phyloP scores from a whole-genome alignment of 2,329 filamentous ascomycete genomes.

The Coniochaeta sp. region DNA sequence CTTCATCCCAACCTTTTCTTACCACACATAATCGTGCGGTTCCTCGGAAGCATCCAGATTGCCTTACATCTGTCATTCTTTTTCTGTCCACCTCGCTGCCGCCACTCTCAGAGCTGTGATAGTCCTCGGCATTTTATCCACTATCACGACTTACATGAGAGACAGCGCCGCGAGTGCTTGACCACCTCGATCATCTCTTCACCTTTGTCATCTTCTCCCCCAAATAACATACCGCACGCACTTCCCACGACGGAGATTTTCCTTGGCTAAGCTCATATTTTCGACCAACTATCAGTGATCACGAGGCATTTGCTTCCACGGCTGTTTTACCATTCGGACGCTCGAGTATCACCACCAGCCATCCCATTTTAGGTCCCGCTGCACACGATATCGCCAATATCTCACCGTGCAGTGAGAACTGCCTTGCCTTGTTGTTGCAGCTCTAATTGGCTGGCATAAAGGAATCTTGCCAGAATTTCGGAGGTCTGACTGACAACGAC shows the following conservation, averaged over 20 bases:
- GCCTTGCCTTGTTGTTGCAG: background rate
- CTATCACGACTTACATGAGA: conserved; percentile 3
- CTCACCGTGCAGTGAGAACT: background rate
- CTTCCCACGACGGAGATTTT: background rate
- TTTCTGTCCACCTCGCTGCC: background rate
- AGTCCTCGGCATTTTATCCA: background rate
- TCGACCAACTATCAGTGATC: background rate
- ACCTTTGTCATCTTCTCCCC: background rate
- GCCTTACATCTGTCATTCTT: conserved; percentile 2
- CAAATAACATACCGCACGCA: background rate
- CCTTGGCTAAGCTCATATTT: background rate
- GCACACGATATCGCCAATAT: background rate
- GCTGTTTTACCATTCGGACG: background rate
- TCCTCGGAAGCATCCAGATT: background rate
- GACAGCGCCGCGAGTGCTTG: background rate
- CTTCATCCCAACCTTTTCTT: background rate
- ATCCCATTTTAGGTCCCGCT: background rate
- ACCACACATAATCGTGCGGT: background rate
- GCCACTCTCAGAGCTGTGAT: background rate
- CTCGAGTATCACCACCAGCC: background rate
- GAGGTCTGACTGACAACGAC: no score
- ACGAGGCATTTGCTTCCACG: background rate
- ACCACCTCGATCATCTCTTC: background rate
- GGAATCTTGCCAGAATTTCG: no score
- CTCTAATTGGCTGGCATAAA: background rate